Evolutionary conservation across 148 eudicot species (phyloP), one percentile per base, ranked within the genome.

Genomic region (Persicaria maculosa): DNA sequence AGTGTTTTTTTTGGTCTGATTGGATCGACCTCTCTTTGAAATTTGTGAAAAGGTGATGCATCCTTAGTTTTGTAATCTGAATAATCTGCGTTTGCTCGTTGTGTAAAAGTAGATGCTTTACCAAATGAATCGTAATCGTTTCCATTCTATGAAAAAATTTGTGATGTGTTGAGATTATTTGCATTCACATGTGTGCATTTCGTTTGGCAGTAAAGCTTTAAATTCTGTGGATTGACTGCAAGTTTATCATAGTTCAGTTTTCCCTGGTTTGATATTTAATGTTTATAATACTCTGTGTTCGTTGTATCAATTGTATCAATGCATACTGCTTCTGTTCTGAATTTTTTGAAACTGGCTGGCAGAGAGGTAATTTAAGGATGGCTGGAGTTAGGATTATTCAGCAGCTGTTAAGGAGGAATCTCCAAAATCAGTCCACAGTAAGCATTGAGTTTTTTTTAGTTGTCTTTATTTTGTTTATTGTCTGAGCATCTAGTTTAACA

Each of bases 371-470:
- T 52, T 71, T 79, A 77, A 77, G 77, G 62, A 91, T 91, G 96
- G 87, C 86, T 71, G 89, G 88, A 79, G 90, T 85, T 74, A 84
- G 93, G 84, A 83, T 86, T 52, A 76, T 89, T 73, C 87, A 86
- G 50, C 87, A 79, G 72, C 82, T 89, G 52, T 78, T 91, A 75
- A 87, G 75, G 74, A 86, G 79, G 80, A 87, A 85, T 19, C 77
- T 85, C 48, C 88, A 83, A 9, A 80, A 83, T 72, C 87, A 83
- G 72, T 83, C 84, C 77, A 74, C 80, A 74, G 91, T 89, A 85
- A 84, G 83, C 47, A 8, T 10, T 40, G 40, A 36, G 43, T 4
- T 5, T 40, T 22, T 4, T 65, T 3, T 62, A 62, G 43, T 62
- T 25, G 65, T 59, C 22, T 31, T 11, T 25, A 62, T 10, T 61